These are phyloP conservation scores for Xylaria hypoxylon DNA, from an alignment of 2,329 filamentous ascomycete species.

Conservation along the genomic window DNA sequence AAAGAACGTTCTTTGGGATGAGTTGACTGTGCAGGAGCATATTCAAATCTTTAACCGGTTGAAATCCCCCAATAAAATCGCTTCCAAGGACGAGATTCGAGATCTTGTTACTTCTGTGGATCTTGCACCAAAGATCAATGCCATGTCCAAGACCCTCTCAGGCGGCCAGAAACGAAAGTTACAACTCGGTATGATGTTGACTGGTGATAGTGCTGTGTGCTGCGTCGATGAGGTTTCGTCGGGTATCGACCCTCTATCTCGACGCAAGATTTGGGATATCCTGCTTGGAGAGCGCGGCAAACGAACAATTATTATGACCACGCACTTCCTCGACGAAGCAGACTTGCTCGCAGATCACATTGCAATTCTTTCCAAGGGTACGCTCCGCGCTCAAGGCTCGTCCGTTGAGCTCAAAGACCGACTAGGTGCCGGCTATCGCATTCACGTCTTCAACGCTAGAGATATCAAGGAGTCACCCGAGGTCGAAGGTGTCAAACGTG, in stretches of 20 bases:
- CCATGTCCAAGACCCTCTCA: conserved; percentile 80
- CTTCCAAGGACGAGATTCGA: conserved; percentile 68
- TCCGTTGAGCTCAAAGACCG: conserved; percentile 87
- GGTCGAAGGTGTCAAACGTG: conserved; percentile 67
- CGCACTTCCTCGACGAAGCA: conserved; percentile 93
- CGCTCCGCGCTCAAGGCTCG: conserved; percentile 82
- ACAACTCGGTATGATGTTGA: conserved; percentile 95
- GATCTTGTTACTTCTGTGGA: conserved; percentile 78
- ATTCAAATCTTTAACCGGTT: conserved; percentile 85
- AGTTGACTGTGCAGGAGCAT: conserved; percentile 87
- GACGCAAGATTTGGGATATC: conserved; percentile 95
- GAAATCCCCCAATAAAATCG: conserved; percentile 71
- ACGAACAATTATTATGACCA: conserved; percentile 87
- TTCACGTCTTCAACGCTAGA: conserved; percentile 75
- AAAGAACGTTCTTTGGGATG: conserved; percentile 94
- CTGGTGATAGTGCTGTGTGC: conserved; percentile 86
- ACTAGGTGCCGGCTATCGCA: conserved; percentile 85
- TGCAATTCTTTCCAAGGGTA: conserved; percentile 86
- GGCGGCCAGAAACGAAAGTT: conserved; percentile 94
- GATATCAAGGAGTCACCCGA: conserved; percentile 60
- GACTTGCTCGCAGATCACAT: conserved; percentile 91
- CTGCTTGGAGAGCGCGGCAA: conserved; percentile 83
- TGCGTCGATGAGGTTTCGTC: conserved; percentile 93
- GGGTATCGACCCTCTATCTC: conserved; percentile 85
- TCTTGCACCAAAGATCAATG: conserved; percentile 77